A percentile compares a stretch with the other conserved stretches of the same genome.
Evolutionary conservation across 306 rosid species (phyloP).

Genomic region (Boehmeria nivea): DNA sequence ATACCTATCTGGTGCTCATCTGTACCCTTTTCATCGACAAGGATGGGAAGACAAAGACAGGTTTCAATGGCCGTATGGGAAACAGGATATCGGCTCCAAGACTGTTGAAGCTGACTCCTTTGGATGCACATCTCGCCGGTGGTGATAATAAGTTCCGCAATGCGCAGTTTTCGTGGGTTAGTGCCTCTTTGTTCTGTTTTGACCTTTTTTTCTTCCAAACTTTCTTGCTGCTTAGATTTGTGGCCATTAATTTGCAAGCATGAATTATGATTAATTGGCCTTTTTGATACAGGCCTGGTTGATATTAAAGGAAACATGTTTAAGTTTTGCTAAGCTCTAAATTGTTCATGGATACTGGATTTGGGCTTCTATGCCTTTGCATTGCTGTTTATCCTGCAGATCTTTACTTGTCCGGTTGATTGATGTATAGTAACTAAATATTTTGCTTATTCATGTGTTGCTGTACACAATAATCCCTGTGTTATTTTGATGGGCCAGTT

Average conservation of each 20-base stretch:
- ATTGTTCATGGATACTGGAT: too few species aligned
- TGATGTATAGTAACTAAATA: too few species aligned
- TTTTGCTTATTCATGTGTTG: background rate
- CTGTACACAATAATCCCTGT: background rate
- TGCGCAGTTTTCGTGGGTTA: conserved; percentile 97
- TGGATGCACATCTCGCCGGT: conserved; percentile 94
- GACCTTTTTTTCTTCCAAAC: conserved; percentile 2
- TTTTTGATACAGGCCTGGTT: too few species aligned
- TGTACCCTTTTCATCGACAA: conserved; percentile 80
- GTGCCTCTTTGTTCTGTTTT: too few species aligned
- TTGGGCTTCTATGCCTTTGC: too few species aligned
- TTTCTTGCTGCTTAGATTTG: background rate
- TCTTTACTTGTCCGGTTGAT: too few species aligned
- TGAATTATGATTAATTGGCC: too few species aligned
- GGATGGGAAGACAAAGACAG: conserved; percentile 80
- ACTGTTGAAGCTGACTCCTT: conserved; percentile 81
- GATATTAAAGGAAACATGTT: too few species aligned
- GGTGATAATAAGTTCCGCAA: conserved; percentile 71
- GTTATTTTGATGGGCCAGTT: background rate
- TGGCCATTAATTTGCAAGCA: background rate
- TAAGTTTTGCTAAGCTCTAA: too few species aligned
- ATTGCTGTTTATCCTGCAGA: too few species aligned
- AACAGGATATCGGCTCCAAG: conserved; percentile 90
- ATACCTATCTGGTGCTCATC: conserved; percentile 68
- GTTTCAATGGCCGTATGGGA: conserved; percentile 91